Base-by-base conservation (phyloP, 2,329 filamentous ascomycete genomes). In the Hirsutella rhossiliensis region DNA sequence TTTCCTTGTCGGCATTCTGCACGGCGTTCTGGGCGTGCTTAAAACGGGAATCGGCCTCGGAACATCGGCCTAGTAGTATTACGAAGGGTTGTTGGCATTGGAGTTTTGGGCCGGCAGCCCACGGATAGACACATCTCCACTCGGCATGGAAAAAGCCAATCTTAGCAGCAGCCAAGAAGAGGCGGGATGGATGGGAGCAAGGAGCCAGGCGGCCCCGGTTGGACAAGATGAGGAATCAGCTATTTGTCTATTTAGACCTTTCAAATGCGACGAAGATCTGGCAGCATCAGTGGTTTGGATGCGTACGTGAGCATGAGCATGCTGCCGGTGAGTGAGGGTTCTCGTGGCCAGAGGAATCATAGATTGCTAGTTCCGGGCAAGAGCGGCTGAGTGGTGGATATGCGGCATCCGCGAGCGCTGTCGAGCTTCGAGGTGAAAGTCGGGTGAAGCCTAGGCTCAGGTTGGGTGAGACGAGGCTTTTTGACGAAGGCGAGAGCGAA, bases 61-160 rank as follows among this genome's bases (percentile, higher is more conserved):
- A 37, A 38, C 15, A 40, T 43, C 37, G 42, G 40, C 43, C 37
- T 44, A 39, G 15, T 18, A 27, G 15, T 18, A 27, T 32, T 17
- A 41, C 31, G 41, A 41, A 34, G 41, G 34, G 46, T 27, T 23
- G 23, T 7, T 43, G 44, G 46, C 39, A 48, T 41, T 34, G 44
- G 43, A 44, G 42, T 54, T 52, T 50, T 43, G 50, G 56, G 50
- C 36, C 42, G 42, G 44, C 48, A 53, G 52, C 52, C 51, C 28
- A 51, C 55, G n/a, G 50, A 65, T 69, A 71, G 65, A 71, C 60
- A 64, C 59, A 68, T 68, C 69, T 70, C 69, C 66, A 68, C 69
- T 73, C 66, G 62, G 59, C 61, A 67, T 62, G 50, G 53, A 51
- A 58, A 57, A 55, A 52, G 48, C 56, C 43, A 53, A 48, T 42